Evolutionary conservation across 768 basidiomycete species (phyloP), one percentile per base, ranked within the genome.

Genomic region (Arthromyces matolae): DNA sequence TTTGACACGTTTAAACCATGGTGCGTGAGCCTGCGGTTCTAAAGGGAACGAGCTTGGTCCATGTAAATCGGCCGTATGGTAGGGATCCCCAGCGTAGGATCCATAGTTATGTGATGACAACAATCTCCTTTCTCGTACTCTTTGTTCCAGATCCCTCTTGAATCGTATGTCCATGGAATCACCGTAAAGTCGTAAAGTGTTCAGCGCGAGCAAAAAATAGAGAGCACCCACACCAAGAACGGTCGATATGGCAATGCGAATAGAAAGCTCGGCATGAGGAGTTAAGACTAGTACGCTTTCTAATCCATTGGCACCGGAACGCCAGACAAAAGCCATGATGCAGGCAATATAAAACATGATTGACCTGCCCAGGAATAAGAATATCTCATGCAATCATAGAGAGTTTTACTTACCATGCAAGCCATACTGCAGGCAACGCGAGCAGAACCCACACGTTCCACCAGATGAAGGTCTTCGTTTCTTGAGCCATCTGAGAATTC

Each of bases 291-390:
- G 58, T 52, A 2, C 70, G 68, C 33, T 61, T 52, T 3, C 59
- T 31, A 7, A 65, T 83, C 76, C 12, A 60, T 27, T 3, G 64
- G 78, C 73, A 10, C 83, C 85, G 0, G 79, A 80, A 38, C 83
- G 77, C 86, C 86, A 89, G 40, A 87, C 79, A 50, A 78, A 88
- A 4, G 81, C 73, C 24, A 86, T 70, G 54, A 89, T 82, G 10
- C 81, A 69, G 3, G 71, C 58, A 52, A 83, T 61, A 63, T 88
- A 88, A 39, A 80, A 69, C 8, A 86, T 67, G 74, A 89, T 81
- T 0, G 86, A 81, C 80, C 80, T 81, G 4, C 12, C 23, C 29
- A 43, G 34, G 20, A 3, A n/a, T 13, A n/a, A 29, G 12, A n/a
- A 43, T 18, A 4, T 24, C 10, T 1, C 12, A 8, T 2, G 20